Base-by-base conservation (phyloP, 1,284 basidiomycete species). In the Tetrapyrgos nigripes region DNA sequence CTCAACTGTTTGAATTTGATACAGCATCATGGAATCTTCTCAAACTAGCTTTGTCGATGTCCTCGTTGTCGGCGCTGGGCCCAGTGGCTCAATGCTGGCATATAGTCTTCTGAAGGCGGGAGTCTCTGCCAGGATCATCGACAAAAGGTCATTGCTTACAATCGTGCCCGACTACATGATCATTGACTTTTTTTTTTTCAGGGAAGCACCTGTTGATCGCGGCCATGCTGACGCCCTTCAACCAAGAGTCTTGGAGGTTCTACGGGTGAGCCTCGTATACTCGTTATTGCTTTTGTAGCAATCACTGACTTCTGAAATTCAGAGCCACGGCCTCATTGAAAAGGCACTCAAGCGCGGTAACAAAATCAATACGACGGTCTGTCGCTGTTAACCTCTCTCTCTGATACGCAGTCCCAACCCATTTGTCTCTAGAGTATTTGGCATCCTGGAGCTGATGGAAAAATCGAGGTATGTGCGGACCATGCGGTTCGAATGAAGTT, bases 161-260 rank as follows among this genome's bases (percentile, higher is more conserved):
- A n/a, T n/a, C n/a, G n/a, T n/a, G n/a, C n/a, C n/a, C n/a, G n/a
- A n/a, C n/a, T n/a, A n/a, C n/a, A n/a, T n/a, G n/a, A n/a, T n/a
- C n/a, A n/a, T n/a, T n/a, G n/a, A n/a, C n/a, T 33, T 23, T 17
- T 23, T 3, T 23, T 10, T 19, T 23, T 11, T 37, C 21, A 51
- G 50, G 26, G 50, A 29, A 11, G 31, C 50, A 23, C 27, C 28
- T n/a, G 50, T 51, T 19, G 24, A 13, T n/a, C n/a, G 27, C 17
- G 50, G 50, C 13, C 50, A 51, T 26, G 50, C 50, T 10, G 50
- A 51, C 26, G 50, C 28, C 31, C 5, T 51, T 11, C 50, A 51
- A 31, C 50, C 50, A 24, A 13, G 50, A 9, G 21, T 33, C 8
- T 23, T 35, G 28, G 50, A 51, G 24, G 31, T 51, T 19, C 35